Base-by-base conservation (phyloP, 2,329 filamentous ascomycete genomes). In the Colletotrichum brevisporum region DNA sequence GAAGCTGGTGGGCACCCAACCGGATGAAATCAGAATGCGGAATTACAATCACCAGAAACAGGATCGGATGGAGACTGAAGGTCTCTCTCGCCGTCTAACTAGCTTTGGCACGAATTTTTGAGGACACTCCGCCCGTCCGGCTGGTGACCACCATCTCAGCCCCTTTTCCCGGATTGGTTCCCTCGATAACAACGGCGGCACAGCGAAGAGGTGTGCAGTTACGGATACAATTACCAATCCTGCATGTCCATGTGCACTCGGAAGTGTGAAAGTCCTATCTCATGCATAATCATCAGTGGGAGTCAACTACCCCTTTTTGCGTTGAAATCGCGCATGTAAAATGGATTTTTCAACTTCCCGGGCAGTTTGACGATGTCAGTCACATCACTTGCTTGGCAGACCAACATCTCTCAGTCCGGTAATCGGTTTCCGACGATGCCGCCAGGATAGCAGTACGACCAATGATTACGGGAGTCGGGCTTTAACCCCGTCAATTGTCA, bases 41-140 rank as follows among this genome's bases (percentile, higher is more conserved):
- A 62, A 54, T 39, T 62, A 62, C 39, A 54, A 62, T 62, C 50
- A 53, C 24, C 59, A 54, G 50, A 24, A 18, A 26, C 27, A 15
- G 16, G 10, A 16, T 15, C 43, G 9, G 43, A 15, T 16, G 43
- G 43, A 16, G n/a, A n/a, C 36, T 39, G 8, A 13, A 39, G 8
- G 36, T 39, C 13, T 36, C 31, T 36, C 31, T 36, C 9, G 31
- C 31, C 9, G 9, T 36, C 31, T 36, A 36, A 10, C 9, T 36
- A 10, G 8, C 31, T 10, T 36, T 10, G 8, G 31, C 31, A 36
- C 8, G 31, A 36, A 36, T 36, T 8, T 5, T 36, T 36, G 31
- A 36, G 31, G 3, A 10, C 31, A 10, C 8, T 36, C 31, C 31
- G 31, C 31, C 8, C 31, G 31, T 10, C 31, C 8, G 8, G 4